A percentile compares a stretch with the other conserved stretches of the same genome.
Conservation (phyloP, 1,284 basidiomycete genomes). For the Vanrija pseudolonga region DNA sequence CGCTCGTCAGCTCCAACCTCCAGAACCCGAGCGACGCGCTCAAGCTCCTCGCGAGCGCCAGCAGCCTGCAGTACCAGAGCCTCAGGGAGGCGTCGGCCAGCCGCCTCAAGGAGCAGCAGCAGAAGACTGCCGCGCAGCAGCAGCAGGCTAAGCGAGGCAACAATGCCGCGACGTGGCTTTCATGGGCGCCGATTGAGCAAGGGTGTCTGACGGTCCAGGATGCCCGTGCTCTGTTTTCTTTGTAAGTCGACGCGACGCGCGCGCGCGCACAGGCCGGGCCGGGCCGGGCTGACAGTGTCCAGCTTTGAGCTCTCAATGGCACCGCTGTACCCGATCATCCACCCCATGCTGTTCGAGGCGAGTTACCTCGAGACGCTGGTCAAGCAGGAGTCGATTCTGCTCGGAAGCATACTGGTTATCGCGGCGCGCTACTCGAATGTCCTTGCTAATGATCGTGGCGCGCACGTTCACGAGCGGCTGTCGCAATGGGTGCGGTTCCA, state of each 20-base stretch:
- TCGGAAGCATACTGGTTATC: conserved; percentile 11
- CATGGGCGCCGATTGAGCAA: conserved; percentile 8
- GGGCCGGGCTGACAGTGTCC: background rate
- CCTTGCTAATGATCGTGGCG: background rate
- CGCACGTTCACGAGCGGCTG: conserved; percentile 1
- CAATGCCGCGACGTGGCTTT: conserved; percentile 5
- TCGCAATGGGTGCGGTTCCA: conserved; percentile 9
- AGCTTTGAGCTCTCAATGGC: conserved; percentile 16
- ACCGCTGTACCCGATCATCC: conserved; percentile 10
- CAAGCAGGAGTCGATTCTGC: conserved; percentile 5
- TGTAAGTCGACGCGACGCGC: conserved; percentile 7
- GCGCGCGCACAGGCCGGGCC: background rate
- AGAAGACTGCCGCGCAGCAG: background rate
- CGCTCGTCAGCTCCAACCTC: conserved; percentile 8
- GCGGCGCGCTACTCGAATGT: conserved; percentile 8
- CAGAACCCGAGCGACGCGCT: conserved; percentile 15
- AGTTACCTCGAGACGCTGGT: conserved; percentile 10
- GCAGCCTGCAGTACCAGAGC: conserved; percentile 5
- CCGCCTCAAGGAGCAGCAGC: background rate
- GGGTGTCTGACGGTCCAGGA: conserved; percentile 7
- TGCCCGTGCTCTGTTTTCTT: conserved; percentile 5
- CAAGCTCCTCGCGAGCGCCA: conserved; percentile 9
- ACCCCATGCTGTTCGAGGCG: conserved; percentile 6
- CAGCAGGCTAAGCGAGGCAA: background rate
- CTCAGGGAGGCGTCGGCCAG: background rate